Evolutionary conservation across 129 eudicot species (phyloP), one percentile per base, ranked within the genome.

Genomic region (Ambrosia artemisiifolia): DNA sequence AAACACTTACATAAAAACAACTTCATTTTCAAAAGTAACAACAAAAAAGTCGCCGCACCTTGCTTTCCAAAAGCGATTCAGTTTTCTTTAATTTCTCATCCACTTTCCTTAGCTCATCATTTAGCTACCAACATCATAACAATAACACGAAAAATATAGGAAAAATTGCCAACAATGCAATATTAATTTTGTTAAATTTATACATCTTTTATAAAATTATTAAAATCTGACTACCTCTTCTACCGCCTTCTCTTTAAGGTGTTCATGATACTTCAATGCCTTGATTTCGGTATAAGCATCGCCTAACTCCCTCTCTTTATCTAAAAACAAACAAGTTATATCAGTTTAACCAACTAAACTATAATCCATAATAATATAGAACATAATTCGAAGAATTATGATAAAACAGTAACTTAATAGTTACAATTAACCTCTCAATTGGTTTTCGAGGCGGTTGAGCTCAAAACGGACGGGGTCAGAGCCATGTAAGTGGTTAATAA

Each of bases 211-310:
- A 12, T 49, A 49, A n/a, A 49, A 49, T 49, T n/a, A n/a, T n/a
- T n/a, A n/a, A n/a, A n/a, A n/a, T n/a, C n/a, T n/a, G n/a, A n/a
- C 13, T 67, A 88, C 96, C 94, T 86, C 97, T 81, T 92, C 89
- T 40, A 85, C 94, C 16, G 97, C 96, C 81, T 83, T 88, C 74
- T 83, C 24, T 49, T 49, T 49, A 49, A 6, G 8, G 7, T 86
- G 94, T 34, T 88, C 86, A 17, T 94, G 91, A 63, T 83, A 79
- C 82, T 82, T 93, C 70, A 93, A 59, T 11, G 88, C 90, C 76
- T 85, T 93, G 72, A 93, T 93, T 84, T 93, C 95, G 59, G 87
- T 77, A 78, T 84, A 82, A 50, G 88, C 85, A 64, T 89, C 96
- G 78, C 92, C 96, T 69, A 93, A 54, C 56, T 87, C 92, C 82